Conservation (phyloP, 768 basidiomycete species). For the Lactifluus rugatus region DNA sequence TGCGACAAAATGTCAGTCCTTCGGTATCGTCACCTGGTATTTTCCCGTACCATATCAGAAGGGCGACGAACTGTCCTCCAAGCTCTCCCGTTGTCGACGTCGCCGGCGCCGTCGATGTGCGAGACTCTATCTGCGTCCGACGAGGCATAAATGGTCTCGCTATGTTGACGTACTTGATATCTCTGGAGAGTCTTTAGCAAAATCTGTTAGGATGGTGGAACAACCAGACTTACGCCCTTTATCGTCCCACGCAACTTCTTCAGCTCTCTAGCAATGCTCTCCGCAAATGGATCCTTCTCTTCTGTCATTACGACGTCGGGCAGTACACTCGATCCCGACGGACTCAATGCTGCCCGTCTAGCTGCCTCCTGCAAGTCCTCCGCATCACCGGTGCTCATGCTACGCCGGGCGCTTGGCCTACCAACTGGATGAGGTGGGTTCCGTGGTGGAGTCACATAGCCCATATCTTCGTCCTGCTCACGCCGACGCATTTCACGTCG, state of each 20-base stretch:
- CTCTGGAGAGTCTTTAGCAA: conserved; percentile 35
- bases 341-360: conserved; percentile 27
- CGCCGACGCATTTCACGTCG: conserved; percentile 49
- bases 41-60: conserved; percentile 75
- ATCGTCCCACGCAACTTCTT: conserved; percentile 41
- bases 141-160: conserved; percentile 65
- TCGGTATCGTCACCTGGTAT: not conserved
- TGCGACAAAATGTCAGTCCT: conserved; percentile 26
- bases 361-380: conserved; percentile 29
- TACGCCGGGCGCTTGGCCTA: conserved; percentile 53
- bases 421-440: conserved; percentile 13
- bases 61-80: conserved; percentile 85
- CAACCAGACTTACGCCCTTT: conserved; percentile 33
- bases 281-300: conserved; percentile 47
- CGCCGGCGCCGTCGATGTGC: conserved; percentile 66
- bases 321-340: conserved; percentile 26
- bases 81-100: conserved; percentile 70
- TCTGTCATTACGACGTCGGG: conserved; percentile 34
- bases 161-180: conserved; percentile 75
- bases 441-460: conserved; percentile 28
- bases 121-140: conserved; percentile 62
- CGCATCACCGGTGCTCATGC: conserved; percentile 72
- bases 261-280: conserved; percentile 68
- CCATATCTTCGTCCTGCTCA: conserved; percentile 39
- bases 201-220: not conserved